Percentiles rank a stretch among this genome's conserved stretches.
These are phyloP conservation scores for Curvularia verruculosa DNA, from an alignment of 2,329 filamentous ascomycete genomes.

Conservation along the genomic window DNA sequence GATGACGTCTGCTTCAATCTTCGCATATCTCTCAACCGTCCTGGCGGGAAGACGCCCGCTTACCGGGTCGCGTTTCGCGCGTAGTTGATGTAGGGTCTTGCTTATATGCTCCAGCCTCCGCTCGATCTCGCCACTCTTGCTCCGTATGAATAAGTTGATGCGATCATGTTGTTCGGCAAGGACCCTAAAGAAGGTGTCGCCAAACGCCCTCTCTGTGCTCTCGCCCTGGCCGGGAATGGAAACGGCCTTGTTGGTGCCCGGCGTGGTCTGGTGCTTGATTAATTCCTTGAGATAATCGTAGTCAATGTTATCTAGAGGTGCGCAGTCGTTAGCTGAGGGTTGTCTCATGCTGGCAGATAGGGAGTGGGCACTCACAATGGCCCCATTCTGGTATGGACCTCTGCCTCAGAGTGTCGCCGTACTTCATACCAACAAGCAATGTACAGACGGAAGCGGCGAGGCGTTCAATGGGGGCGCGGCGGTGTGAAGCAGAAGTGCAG, in stretches of 20 bases:
- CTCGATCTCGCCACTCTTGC: constrained; percentile 79
- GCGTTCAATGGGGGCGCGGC: constrained; percentile 13
- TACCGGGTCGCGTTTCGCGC: constrained; percentile 22
- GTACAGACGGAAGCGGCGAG: constrained; percentile 1
- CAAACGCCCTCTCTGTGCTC: constrained; percentile 66
- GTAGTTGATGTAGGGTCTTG: constrained; percentile 47
- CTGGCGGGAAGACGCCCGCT: constrained; percentile 48
- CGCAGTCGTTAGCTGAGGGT: constrained; percentile 20
- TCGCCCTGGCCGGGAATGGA: constrained; percentile 72
- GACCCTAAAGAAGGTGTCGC: constrained; percentile 72
- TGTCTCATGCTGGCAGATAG: not conserved
- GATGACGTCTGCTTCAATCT: constrained; percentile 57
- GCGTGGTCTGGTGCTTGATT: constrained; percentile 80
- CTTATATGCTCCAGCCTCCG: constrained; percentile 62
- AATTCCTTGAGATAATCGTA: constrained; percentile 86
- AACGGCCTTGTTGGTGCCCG: constrained; percentile 71
- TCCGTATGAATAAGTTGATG: constrained; percentile 77
- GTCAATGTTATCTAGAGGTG: constrained; percentile 75
- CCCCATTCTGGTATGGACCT: constrained; percentile 84
- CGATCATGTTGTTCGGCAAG: constrained; percentile 77
- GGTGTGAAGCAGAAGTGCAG: constrained; percentile 14
- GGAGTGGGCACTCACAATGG: constrained; percentile 61
- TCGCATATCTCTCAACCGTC: constrained; percentile 58
- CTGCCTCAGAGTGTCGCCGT: constrained; percentile 73
- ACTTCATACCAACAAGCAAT: constrained; percentile 66